phyloP scores from a whole-genome alignment of 805 yeast genomes.

The Teunomyces pallodes region DNA sequence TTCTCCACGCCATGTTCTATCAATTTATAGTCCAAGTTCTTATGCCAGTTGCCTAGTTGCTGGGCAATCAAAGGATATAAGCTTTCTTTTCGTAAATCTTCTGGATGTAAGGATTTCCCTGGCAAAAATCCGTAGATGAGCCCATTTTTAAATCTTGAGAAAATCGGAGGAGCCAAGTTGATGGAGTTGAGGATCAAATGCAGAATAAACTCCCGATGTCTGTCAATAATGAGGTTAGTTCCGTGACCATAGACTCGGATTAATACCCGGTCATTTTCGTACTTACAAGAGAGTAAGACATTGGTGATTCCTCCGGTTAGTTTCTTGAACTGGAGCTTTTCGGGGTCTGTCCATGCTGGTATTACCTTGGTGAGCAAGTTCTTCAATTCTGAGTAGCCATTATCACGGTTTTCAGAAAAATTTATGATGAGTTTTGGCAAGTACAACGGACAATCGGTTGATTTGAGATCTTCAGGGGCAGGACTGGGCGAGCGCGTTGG shows the following conservation, averaged over 20 bases:
- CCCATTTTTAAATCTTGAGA: conserved; percentile 70
- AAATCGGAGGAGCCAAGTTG: conserved; percentile 64
- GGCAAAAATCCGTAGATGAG: conserved; percentile 66
- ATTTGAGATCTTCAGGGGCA: conserved; percentile 1
- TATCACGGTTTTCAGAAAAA: conserved; percentile 33
- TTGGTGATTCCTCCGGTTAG: conserved; percentile 66
- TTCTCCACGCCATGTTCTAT: conserved; percentile 48
- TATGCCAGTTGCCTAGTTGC: conserved; percentile 71
- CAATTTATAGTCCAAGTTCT: conserved; percentile 40
- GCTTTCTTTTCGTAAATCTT: conserved; percentile 47
- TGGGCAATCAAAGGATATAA: conserved; percentile 61
- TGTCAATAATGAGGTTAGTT: conserved; percentile 66
- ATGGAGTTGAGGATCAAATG: conserved; percentile 60
- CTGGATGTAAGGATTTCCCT: conserved; percentile 58
- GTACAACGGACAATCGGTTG: conserved; percentile 40
- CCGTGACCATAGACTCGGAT: conserved; percentile 76
- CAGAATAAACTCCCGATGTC: conserved; percentile 71
- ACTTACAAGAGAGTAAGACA: conserved; percentile 51
- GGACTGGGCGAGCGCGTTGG: conserved; percentile 6
- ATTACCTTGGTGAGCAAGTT: conserved; percentile 42
- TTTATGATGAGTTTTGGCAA: conserved; percentile 44
- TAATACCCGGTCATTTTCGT: conserved; percentile 41
- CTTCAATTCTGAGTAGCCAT: conserved; percentile 36
- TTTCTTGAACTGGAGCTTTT: conserved; percentile 36
- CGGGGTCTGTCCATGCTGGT: conserved; percentile 37